A percentile compares a stretch with the other conserved stretches of the same genome.
Evolutionary conservation across 208 protist genomes (phyloP).

Genomic region (Acanthamoeba divionensis): DNA sequence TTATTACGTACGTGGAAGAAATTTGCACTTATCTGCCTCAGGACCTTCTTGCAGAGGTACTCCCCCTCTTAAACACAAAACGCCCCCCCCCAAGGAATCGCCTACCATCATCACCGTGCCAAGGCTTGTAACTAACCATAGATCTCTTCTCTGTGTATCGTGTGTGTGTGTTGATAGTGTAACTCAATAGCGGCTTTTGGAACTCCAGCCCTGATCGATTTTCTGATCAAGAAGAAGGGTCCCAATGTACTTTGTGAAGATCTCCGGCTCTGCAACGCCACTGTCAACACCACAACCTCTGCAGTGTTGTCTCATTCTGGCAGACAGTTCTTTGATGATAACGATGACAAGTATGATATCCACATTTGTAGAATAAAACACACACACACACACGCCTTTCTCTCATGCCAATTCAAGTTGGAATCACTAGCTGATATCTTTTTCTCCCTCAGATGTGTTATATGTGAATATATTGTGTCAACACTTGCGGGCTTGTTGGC

Average conservation of each 20-base stretch:
- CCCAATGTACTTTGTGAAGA: background rate
- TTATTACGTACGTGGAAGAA: background rate
- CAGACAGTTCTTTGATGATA: background rate
- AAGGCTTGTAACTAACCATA: background rate
- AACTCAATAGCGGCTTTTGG: background rate
- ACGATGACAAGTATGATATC: background rate
- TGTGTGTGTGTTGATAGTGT: background rate
- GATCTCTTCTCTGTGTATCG: background rate
- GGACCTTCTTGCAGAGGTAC: background rate
- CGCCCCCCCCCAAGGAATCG: too few relatives aligned
- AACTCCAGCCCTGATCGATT: background rate
- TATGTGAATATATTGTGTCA: constrained; percentile 35
- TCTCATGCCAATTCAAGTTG: background rate
- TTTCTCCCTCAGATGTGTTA: background rate
- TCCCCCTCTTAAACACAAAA: background rate
- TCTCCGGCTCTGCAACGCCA: too few relatives aligned
- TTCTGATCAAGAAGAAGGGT: constrained; percentile 10
- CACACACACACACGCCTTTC: background rate
- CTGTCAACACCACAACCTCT: background rate
- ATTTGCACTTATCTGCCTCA: background rate
- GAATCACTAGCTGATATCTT: background rate
- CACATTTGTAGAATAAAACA: background rate
- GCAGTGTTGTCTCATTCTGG: background rate
- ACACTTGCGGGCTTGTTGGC: background rate
- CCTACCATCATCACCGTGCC: too few relatives aligned